phyloP scores from a whole-genome alignment of 805 yeast species.

The Debaryomyces tyrocola region DNA sequence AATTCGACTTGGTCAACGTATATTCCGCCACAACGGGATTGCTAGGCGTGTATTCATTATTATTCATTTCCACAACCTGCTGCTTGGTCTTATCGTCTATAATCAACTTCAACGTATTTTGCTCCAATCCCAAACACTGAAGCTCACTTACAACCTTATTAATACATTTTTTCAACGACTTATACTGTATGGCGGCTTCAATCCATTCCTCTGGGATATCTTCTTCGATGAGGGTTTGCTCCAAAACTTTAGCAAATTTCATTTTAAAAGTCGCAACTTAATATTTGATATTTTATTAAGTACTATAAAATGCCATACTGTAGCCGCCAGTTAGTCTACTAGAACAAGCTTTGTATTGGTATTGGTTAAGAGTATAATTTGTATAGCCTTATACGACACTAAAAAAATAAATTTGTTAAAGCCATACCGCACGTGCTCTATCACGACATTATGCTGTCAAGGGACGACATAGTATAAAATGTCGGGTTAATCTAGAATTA shows the following conservation, averaged over 20 bases:
- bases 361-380: too few species aligned
- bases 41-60: constrained; percentile 30
- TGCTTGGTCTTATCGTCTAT: constrained; percentile 26
- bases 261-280: constrained; percentile 26
- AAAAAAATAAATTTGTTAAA: too few species aligned
- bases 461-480: too few species aligned
- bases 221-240: constrained; percentile 60
- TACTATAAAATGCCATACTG: too few species aligned
- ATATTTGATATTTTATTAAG: too few species aligned
- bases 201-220: constrained; percentile 69
- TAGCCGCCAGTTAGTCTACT: too few species aligned
- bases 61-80: constrained; percentile 31
- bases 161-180: constrained; percentile 66
- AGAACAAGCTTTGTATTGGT: too few species aligned
- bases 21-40: constrained; percentile 46
- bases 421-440: too few species aligned
- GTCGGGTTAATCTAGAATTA: neutral
- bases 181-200: constrained; percentile 68
- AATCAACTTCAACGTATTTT: constrained; percentile 40
- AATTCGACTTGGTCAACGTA: constrained; percentile 29
- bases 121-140: constrained; percentile 54
- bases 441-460: too few species aligned
- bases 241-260: constrained; percentile 77
- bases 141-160: constrained; percentile 65
- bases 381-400: too few species aligned